Evolutionary conservation across 2,329 filamentous ascomycete species (phyloP).

Genomic region (Penicillium sp.): DNA sequence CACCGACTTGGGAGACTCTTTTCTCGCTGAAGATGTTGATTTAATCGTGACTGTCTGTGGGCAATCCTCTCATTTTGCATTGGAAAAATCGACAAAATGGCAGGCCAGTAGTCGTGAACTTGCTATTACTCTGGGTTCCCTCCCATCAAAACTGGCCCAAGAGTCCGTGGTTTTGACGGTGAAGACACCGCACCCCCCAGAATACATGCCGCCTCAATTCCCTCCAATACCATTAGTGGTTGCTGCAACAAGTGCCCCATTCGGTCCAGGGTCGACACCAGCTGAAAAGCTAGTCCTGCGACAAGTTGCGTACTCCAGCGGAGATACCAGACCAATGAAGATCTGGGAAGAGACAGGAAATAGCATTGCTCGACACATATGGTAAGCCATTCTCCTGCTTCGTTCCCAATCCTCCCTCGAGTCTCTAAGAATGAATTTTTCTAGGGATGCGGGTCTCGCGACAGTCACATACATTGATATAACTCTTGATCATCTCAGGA

Average conservation of each 20-base stretch:
- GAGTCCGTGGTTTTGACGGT: slow-evolving; percentile 30
- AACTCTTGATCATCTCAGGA: background rate
- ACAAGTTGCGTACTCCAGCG: slow-evolving; percentile 41
- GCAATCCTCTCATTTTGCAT: slow-evolving; percentile 18
- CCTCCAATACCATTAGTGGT: slow-evolving; percentile 48
- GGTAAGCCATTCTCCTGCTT: slow-evolving; percentile 47
- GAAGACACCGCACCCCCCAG: slow-evolving; percentile 23
- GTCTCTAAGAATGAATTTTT: background rate
- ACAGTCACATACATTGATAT: slow-evolving; percentile 51
- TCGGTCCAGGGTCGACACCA: slow-evolving; percentile 41
- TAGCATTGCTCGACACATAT: slow-evolving; percentile 70
- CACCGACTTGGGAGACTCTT: slow-evolving; percentile 67
- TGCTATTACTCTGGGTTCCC: slow-evolving; percentile 32
- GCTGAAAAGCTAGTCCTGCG: slow-evolving; percentile 57
- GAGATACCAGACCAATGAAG: slow-evolving; percentile 34
- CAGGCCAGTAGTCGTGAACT: slow-evolving; percentile 37
- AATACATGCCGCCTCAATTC: slow-evolving; percentile 2
- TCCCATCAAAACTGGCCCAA: slow-evolving; percentile 27
- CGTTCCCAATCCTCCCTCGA: slow-evolving; percentile 3
- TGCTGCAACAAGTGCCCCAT: slow-evolving; percentile 56
- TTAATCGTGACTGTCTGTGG: slow-evolving; percentile 28
- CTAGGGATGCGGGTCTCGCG: slow-evolving; percentile 60
- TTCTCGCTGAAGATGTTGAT: slow-evolving; percentile 50
- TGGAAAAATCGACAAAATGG: slow-evolving; percentile 32
- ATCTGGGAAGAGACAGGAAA: slow-evolving; percentile 71